phyloP scores from a whole-genome alignment of 2,329 filamentous ascomycete species.

The Arthroderma sp. region DNA sequence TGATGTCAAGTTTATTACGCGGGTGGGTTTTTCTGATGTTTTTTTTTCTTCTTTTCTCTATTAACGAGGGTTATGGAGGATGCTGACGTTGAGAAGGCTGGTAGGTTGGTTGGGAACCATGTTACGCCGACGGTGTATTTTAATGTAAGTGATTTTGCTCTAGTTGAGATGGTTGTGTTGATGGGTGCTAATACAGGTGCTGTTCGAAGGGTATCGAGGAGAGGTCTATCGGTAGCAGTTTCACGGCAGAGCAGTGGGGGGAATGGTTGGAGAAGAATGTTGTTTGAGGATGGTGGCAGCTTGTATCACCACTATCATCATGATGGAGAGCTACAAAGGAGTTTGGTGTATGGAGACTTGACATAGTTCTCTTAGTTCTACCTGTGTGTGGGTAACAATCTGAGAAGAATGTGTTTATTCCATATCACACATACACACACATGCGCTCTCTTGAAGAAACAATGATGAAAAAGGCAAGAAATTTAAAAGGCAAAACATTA shows the following conservation, averaged over 20 bases:
- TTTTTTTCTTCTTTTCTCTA: neutral
- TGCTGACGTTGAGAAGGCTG: slow-evolving; percentile 23
- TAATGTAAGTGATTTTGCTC: slow-evolving; percentile 39
- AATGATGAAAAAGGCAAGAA: slow-evolving; percentile 7
- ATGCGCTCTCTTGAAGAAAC: neutral
- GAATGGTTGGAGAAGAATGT: slow-evolving; percentile 63
- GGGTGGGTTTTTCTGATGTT: slow-evolving; percentile 36
- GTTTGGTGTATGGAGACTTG: too few species aligned
- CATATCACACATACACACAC: too few species aligned
- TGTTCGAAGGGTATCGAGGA: slow-evolving; percentile 51
- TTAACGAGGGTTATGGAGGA: slow-evolving; percentile 4
- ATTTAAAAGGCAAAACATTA: neutral
- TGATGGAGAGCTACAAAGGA: too few species aligned
- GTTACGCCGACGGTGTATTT: slow-evolving; percentile 85
- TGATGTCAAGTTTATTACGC: slow-evolving; percentile 73
- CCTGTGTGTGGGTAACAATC: too few species aligned
- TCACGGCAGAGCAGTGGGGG: slow-evolving; percentile 69
- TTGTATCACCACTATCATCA: too few species aligned
- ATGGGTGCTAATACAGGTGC: slow-evolving; percentile 14
- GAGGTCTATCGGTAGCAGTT: slow-evolving; percentile 63
- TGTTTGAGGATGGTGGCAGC: slow-evolving; percentile 23
- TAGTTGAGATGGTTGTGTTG: neutral
- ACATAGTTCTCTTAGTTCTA: too few species aligned
- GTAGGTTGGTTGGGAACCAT: slow-evolving; percentile 68
- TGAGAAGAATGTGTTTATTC: too few species aligned